A percentile compares a stretch with the other conserved stretches of the same genome.
phyloP scores from a whole-genome alignment of 768 basidiomycete species.

The Coprinellus micaceus region DNA sequence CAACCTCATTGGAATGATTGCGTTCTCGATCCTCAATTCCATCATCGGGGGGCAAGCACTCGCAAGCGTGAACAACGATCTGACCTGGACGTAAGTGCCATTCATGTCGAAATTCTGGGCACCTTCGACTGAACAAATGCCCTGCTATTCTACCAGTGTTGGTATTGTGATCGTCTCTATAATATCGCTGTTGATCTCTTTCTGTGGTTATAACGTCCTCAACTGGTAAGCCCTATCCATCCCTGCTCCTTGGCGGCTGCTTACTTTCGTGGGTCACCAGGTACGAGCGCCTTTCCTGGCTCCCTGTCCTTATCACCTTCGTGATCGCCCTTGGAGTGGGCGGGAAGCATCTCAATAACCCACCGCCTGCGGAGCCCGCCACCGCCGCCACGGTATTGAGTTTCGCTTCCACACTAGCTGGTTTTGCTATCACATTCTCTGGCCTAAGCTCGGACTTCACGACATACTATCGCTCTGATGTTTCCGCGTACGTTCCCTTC shows the following conservation, averaged over 20 bases:
- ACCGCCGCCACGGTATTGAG: slow-evolving; percentile 52
- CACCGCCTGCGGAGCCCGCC: slow-evolving; percentile 48
- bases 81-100: slow-evolving; percentile 29
- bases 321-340: slow-evolving; percentile 70
- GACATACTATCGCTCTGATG: slow-evolving; percentile 58
- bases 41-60: slow-evolving; percentile 54
- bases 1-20: slow-evolving; percentile 52
- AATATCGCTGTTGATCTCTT: slow-evolving; percentile 64
- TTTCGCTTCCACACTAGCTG: slow-evolving; percentile 69
- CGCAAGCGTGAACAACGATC: slow-evolving; percentile 25
- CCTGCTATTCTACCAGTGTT: slow-evolving; percentile 41
- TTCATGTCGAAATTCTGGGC: no score
- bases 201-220: slow-evolving; percentile 50
- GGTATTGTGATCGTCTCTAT: slow-evolving; percentile 78
- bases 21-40: slow-evolving; percentile 58
- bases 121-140: not conserved
- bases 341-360: slow-evolving; percentile 59
- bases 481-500: slow-evolving; percentile 44
- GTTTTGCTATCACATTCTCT: slow-evolving; percentile 66
- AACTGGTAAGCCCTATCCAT: slow-evolving; percentile 32
- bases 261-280: slow-evolving; percentile 18
- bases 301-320: slow-evolving; percentile 73
- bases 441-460: slow-evolving; percentile 71
- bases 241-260: not conserved
- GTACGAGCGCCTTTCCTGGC: slow-evolving; percentile 75